A percentile compares a stretch with the other conserved stretches of the same genome.
Evolutionary conservation across 768 basidiomycete species (phyloP).

Genomic region (Imleria badia): DNA sequence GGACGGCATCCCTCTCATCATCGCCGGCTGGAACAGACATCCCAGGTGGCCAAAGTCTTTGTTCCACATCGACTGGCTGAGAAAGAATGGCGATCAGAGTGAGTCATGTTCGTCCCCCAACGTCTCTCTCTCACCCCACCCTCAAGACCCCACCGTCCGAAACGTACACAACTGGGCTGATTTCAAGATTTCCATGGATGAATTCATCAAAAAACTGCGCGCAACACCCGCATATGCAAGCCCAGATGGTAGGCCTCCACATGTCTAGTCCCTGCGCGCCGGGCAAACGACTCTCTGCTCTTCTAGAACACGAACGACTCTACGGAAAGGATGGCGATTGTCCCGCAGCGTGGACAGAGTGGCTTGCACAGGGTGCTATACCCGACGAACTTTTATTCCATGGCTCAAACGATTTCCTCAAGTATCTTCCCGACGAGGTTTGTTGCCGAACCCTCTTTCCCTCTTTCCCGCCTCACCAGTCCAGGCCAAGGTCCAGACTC

Average conservation of each 20-base stretch:
- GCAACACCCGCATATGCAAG: slow-evolving; percentile 33
- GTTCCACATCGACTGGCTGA: slow-evolving; percentile 59
- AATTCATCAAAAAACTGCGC: slow-evolving; percentile 52
- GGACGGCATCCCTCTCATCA: slow-evolving; percentile 59
- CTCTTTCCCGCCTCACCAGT: slow-evolving; percentile 3
- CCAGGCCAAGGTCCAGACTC: slow-evolving; percentile 65
- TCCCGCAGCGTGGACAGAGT: slow-evolving; percentile 62
- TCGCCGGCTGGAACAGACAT: slow-evolving; percentile 58
- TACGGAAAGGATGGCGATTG: slow-evolving; percentile 82
- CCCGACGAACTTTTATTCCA: slow-evolving; percentile 55
- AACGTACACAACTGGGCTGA: slow-evolving; percentile 64
- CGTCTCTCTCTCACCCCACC: slow-evolving; percentile 7
- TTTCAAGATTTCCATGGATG: slow-evolving; percentile 45
- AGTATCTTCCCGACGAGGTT: slow-evolving; percentile 54
- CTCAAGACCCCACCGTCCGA: slow-evolving; percentile 55
- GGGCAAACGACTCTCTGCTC: not conserved
- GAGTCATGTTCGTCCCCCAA: not conserved
- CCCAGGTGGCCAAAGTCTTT: slow-evolving; percentile 52
- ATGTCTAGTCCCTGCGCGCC: not conserved
- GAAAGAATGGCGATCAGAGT: slow-evolving; percentile 33
- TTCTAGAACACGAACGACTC: slow-evolving; percentile 54
- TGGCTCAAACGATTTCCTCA: slow-evolving; percentile 55
- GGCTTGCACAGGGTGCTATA: slow-evolving; percentile 53
- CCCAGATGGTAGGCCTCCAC: slow-evolving; percentile 37
- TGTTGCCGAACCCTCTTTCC: slow-evolving; percentile 14